These are phyloP conservation scores for Trichomonascaceae sp. DNA, from an alignment of 1,139 yeast species.

Conservation along the genomic window DNA sequence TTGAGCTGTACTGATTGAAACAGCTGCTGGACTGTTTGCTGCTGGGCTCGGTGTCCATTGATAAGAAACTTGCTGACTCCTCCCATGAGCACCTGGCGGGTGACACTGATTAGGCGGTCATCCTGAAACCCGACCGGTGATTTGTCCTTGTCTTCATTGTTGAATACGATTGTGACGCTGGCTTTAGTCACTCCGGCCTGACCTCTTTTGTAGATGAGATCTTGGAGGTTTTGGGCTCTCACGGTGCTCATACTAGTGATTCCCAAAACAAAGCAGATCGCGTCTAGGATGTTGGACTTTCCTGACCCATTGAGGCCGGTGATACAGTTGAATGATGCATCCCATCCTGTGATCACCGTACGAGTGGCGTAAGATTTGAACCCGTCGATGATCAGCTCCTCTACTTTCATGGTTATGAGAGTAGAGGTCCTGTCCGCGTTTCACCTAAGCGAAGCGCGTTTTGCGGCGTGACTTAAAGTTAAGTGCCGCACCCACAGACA, in stretches of 20 bases:
- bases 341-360: conserved; percentile 94
- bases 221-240: conserved; percentile 86
- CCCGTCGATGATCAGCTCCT: conserved; percentile 91
- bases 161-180: conserved; percentile 89
- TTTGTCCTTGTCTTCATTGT: conserved; percentile 59
- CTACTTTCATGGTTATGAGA: conserved; percentile 59
- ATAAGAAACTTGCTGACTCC: conserved; percentile 87
- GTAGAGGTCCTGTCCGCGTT: no score
- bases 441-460: no score
- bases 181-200: conserved; percentile 98
- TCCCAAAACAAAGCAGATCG: conserved; percentile 96
- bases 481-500: no score
- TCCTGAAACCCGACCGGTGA: conserved; percentile 86
- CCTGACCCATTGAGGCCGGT: conserved; percentile 98
- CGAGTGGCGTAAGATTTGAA: conserved; percentile 96
- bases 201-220: conserved; percentile 88
- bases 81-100: conserved; percentile 83
- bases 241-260: conserved; percentile 90
- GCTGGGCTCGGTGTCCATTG: conserved; percentile 95
- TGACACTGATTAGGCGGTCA: conserved; percentile 70
- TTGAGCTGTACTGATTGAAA: conserved; percentile 93
- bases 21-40: conserved; percentile 76
- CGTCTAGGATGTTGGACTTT: conserved; percentile 87
- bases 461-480: no score
- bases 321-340: conserved; percentile 89